Base-by-base conservation (phyloP, 495 filamentous ascomycete species). In the Neurospora sp. region DNA sequence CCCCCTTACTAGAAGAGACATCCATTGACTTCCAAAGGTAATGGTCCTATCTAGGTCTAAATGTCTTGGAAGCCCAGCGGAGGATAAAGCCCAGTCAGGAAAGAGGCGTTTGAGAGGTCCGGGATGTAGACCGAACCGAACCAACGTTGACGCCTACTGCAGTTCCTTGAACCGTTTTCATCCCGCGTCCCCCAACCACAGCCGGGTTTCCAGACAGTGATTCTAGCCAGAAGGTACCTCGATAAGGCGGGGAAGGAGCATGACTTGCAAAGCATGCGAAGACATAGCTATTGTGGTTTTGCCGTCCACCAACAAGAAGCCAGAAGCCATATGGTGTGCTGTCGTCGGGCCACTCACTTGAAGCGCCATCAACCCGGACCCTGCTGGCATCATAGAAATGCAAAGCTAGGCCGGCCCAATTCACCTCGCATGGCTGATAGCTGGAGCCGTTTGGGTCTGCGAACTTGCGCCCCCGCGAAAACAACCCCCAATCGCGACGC, bases 221-320 rank as follows among this genome's bases (percentile, higher is more conserved):
- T 35, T 35, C 40, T 44, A 38, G 41, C 70, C 35, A 18, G 22
- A 35, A 22, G 68, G 37, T 39, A 69, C 37, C 9, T 41, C 42
- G 70, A 72, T 68, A 48, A 65, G 74, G 74, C 45, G 78, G 79
- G 72, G 75, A 71, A 77, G 74, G 72, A 73, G 76, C 75, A 78
- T 80, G 79, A 79, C 79, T 76, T 76, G 74, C 72, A 70, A 73
- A 68, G 41, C 74, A 80, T 79, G 79, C 77, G 77, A 75, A 78
- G 77, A 37, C 71, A 71, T 68, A 75, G 69, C 69, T 72, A 69
- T 68, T 53, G 71, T 72, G 68, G 72, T 39, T 71, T 69, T 74
- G 53, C 42, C 69, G 70, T 70, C 70, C 35, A 68, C 74, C 74
- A 74, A 75, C 74, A 69, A 73, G 69, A 75, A 65, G 20, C 41